Percentiles rank a stretch among this genome's conserved stretches.
phyloP scores from a whole-genome alignment of 202 grass and related monocot genomes.

The Elaeis oleifera region DNA sequence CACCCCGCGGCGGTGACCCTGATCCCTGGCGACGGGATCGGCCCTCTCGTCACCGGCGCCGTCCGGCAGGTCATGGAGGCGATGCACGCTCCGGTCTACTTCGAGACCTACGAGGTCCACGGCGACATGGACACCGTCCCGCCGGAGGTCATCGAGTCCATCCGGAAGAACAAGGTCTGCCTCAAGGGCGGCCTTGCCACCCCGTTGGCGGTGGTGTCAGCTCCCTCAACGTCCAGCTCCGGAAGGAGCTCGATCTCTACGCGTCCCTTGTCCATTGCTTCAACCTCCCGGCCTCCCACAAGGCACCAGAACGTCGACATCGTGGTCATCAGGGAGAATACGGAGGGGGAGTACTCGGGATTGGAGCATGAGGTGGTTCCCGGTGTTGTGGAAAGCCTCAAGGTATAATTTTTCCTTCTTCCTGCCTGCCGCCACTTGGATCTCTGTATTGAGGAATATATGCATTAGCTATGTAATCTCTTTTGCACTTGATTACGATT shows the following conservation, averaged over 20 bases:
- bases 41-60: no score
- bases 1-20: no score
- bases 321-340: constrained; percentile 17
- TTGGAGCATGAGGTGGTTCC: constrained; percentile 17
- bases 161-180: constrained; percentile 54
- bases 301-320: constrained; percentile 13
- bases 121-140: no score
- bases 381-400: constrained; percentile 10
- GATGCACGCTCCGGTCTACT: no score
- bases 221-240: constrained; percentile 25
- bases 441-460: no score
- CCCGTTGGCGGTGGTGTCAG: constrained; percentile 62
- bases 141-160: no score
- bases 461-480: no score
- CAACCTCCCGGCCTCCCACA: constrained; percentile 8
- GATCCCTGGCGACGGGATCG: no score
- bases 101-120: no score
- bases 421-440: no score
- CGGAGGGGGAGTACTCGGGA: constrained; percentile 13
- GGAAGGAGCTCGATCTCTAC: constrained; percentile 15
- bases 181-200: constrained; percentile 73
- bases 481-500: no score
- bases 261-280: constrained; percentile 14
- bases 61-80: no score
- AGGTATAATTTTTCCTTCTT: background rate